These are phyloP conservation scores for Amauroascus niger DNA, from an alignment of 2,329 filamentous ascomycete genomes.

Conservation along the genomic window DNA sequence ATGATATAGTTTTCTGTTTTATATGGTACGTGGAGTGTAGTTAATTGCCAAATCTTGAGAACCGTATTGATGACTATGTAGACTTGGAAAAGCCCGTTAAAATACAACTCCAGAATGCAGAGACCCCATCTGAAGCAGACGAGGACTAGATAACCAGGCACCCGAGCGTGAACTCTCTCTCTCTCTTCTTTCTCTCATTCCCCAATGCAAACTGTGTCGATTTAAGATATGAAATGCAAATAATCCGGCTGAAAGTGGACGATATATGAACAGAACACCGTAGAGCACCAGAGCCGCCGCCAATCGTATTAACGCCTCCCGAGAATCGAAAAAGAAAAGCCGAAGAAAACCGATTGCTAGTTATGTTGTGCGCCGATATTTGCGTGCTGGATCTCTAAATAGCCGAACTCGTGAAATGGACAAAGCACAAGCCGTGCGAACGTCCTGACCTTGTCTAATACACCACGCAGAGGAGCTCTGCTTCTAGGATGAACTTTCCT, in stretches of 20 bases:
- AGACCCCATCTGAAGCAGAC: background rate
- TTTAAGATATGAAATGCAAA: background rate
- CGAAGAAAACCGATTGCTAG: background rate
- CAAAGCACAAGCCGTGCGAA: background rate
- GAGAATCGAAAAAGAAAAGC: background rate
- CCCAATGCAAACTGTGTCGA: background rate
- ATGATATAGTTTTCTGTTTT: background rate
- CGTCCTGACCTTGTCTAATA: conserved; percentile 31
- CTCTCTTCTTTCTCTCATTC: background rate
- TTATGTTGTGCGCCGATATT: conserved; percentile 1
- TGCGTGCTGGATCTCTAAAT: conserved; percentile 1
- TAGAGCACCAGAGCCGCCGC: conserved; percentile 1
- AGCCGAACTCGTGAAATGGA: background rate
- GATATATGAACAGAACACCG: background rate
- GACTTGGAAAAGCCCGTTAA: background rate
- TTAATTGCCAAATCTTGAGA: background rate
- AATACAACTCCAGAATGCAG: background rate
- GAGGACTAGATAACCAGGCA: background rate
- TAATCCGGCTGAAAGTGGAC: background rate
- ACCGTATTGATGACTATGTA: background rate
- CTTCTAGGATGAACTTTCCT: conserved; percentile 93
- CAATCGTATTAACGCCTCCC: background rate
- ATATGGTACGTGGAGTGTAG: background rate
- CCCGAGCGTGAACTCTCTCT: background rate
- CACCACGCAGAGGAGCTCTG: conserved; percentile 79